These are phyloP conservation scores for Tetramitus jugosus DNA, from an alignment of 208 protist genomes.

Conservation along the genomic window DNA sequence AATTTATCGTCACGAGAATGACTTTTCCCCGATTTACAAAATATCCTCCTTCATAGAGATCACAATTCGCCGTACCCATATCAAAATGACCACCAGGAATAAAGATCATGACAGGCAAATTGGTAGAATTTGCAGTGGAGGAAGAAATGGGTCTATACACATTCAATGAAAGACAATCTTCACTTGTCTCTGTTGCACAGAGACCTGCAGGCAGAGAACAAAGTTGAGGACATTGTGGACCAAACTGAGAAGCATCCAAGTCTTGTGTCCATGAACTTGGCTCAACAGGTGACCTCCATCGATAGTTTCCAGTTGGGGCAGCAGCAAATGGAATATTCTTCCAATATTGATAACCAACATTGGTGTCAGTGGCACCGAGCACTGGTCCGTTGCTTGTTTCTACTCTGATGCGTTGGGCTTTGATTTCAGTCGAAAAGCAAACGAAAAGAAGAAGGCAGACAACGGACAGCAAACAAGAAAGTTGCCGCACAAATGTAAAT, in stretches of 20 bases:
- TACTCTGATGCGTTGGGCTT: no score
- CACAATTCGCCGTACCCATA: background rate
- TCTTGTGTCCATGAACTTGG: background rate
- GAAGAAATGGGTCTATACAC: background rate
- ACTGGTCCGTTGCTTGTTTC: no score
- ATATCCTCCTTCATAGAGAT: background rate
- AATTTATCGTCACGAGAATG: background rate
- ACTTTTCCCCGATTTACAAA: background rate
- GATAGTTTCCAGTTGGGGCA: background rate
- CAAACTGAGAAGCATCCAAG: background rate
- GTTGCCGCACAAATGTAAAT: no score
- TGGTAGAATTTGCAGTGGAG: background rate
- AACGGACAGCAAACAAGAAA: no score
- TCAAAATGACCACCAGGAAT: conserved; percentile 29
- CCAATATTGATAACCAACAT: no score
- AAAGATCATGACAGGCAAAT: conserved; percentile 29
- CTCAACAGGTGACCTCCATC: background rate
- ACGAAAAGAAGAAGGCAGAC: no score
- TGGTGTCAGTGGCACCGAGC: no score
- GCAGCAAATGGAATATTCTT: background rate
- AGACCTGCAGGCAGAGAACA: background rate
- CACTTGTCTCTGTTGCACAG: background rate
- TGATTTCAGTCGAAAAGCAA: no score
- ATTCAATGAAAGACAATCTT: conserved; percentile 23
- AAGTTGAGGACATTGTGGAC: no score